Conservation (phyloP, 2,329 filamentous ascomycete genomes). For the Diaporthe aspalathi region DNA sequence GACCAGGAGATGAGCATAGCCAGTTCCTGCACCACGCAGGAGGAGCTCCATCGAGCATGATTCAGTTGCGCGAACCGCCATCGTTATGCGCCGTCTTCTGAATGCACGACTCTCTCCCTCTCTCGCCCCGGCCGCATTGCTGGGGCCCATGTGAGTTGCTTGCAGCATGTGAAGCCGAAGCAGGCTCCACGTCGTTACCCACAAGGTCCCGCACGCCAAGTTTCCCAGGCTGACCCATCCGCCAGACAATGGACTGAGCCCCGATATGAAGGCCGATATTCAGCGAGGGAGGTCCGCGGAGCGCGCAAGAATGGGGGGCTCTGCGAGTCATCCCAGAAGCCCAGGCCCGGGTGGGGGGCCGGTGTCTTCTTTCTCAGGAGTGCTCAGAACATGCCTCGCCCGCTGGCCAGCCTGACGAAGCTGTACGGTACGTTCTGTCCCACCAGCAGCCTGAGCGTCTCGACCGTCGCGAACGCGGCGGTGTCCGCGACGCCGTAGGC, state of each 20-base stretch:
- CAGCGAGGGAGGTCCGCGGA: constrained; percentile 6
- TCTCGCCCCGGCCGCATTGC: background rate
- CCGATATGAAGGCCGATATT: background rate
- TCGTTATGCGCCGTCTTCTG: background rate
- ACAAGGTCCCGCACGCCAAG: constrained; percentile 2
- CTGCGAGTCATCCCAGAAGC: background rate
- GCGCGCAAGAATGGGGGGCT: background rate
- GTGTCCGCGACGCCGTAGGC: constrained; percentile 84
- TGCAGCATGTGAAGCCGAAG: background rate
- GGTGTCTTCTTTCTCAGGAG: background rate
- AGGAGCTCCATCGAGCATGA: constrained; percentile 10
- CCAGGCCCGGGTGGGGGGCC: background rate
- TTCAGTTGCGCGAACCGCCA: constrained; percentile 8
- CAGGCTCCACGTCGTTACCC: background rate
- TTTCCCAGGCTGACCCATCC: background rate
- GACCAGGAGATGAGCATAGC: background rate
- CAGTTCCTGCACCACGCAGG: constrained; percentile 2
- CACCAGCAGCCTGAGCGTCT: constrained; percentile 80
- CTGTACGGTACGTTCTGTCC: constrained; percentile 90
- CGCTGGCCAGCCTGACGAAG: constrained; percentile 81
- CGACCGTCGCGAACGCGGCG: constrained; percentile 85
- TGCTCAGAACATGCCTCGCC: constrained; percentile 59
- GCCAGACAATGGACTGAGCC: background rate
- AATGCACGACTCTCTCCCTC: background rate
- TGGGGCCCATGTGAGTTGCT: background rate